Evolutionary conservation across 2,329 filamentous ascomycete genomes (phyloP), one percentile per base, ranked within the genome.

Genomic region (Talaromyces sp.): DNA sequence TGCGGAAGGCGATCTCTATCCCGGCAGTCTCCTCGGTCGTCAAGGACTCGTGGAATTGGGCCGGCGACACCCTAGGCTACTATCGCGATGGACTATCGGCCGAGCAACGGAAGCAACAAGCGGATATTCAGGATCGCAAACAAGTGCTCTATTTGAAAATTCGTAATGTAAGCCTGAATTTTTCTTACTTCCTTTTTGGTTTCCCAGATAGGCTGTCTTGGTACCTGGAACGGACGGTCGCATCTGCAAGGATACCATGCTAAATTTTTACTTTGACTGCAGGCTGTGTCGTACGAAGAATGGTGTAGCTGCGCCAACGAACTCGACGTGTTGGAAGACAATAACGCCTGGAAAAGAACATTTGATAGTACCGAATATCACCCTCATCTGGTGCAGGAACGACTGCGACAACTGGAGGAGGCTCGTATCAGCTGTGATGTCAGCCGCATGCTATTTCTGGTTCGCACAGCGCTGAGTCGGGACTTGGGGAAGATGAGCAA

Each of bases 401-500:
- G 89, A n/a, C 75, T 95, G 39, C 76, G 79, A 48, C 85, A 91
- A 59, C 80, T 97, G 54, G 87, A 96, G 60, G 81, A 87, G 10
- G 91, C 91, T 14, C 83, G 89, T 4, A 77, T 80, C 10, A 86
- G 81, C 58, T 85, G 86, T 60, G 90, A 97, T 70, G 81, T 91
- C 49, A 82, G 81, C 56, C 80, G 81, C 51, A 94, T 96, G 87
- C 80, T 94, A 65, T 86, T 91, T 65, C 79, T 94, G 33, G 80
- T 96, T 33, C 86, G 92, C 24, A 96, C 91, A 1, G 82, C 89
- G 1, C 75, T 97, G 44, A 90, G 87, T 35, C 86, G 92, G 40
- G 87, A 92, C 63, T 77, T 96, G 9, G 92, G 90, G 7, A 89
- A 88, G 47, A 96, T 97, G 88, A 90, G 89, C 56, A 89, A 91